A percentile compares a stretch with the other conserved stretches of the same genome.
These are phyloP conservation scores for Colletotrichum euphorbiae DNA, from an alignment of 2,329 filamentous ascomycete genomes.

Conservation along the genomic window DNA sequence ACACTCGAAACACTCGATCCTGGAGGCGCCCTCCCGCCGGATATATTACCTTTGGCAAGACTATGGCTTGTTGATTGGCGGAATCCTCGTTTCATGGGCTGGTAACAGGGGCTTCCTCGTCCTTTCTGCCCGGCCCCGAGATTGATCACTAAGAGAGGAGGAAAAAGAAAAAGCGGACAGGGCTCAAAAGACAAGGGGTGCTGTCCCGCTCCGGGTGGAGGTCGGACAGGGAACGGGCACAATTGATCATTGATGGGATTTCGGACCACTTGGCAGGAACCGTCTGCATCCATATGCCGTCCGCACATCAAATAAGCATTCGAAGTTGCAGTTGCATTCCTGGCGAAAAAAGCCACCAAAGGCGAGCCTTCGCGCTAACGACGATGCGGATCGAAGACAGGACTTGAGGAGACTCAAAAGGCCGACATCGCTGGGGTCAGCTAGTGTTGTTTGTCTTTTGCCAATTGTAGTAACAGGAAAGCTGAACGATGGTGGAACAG, in stretches of 20 bases:
- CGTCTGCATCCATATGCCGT: conserved; percentile 11
- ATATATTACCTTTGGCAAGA: conserved; percentile 25
- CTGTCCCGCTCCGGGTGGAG: conserved; percentile 28
- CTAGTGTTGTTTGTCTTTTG: too few relatives aligned
- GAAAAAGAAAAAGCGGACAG: conserved; percentile 22
- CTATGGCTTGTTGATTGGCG: conserved; percentile 31
- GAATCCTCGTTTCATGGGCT: conserved; percentile 32
- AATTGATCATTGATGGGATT: conserved; percentile 39
- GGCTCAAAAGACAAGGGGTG: conserved; percentile 6
- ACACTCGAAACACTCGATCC: neutral
- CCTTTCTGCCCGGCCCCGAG: conserved; percentile 23
- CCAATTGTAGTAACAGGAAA: neutral
- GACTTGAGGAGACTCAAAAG: neutral
- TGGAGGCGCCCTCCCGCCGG: conserved; percentile 12
- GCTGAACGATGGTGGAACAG: too few relatives aligned
- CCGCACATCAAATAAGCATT: conserved; percentile 16
- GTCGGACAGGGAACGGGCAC: conserved; percentile 19
- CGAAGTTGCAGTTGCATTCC: conserved; percentile 15
- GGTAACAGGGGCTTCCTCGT: conserved; percentile 22
- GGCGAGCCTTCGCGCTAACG: conserved; percentile 3
- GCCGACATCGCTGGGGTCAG: too few relatives aligned
- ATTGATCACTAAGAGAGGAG: conserved; percentile 23
- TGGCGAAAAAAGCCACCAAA: neutral
- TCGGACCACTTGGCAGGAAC: conserved; percentile 25
- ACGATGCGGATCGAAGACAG: neutral